phyloP scores from a whole-genome alignment of 2,329 filamentous ascomycete species.

The Colletotrichum neosansevieriae region DNA sequence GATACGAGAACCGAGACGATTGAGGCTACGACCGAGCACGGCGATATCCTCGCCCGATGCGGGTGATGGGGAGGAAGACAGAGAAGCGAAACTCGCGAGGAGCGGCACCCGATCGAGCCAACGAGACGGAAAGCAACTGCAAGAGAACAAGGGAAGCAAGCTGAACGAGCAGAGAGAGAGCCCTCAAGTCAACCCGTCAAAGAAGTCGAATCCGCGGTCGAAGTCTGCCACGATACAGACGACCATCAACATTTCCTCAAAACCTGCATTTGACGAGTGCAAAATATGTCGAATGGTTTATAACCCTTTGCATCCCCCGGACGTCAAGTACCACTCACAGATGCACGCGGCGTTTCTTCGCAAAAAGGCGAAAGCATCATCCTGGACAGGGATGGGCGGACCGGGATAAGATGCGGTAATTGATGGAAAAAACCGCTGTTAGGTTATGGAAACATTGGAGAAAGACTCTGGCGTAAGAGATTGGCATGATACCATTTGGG shows the following conservation, averaged over 20 bases:
- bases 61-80: background rate
- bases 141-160: conserved; percentile 4
- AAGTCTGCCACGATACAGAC: conserved; percentile 52
- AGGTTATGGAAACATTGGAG: background rate
- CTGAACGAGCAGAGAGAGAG: background rate
- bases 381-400: background rate
- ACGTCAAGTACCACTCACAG: conserved; percentile 57
- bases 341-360: conserved; percentile 46
- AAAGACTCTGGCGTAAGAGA: background rate
- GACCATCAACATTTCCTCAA: conserved; percentile 57
- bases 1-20: conserved; percentile 38
- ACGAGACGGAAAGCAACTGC: background rate
- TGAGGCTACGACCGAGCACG: conserved; percentile 36
- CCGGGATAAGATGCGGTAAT: background rate
- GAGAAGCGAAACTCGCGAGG: background rate
- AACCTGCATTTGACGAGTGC: conserved; percentile 58
- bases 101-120: background rate
- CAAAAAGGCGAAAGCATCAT: background rate
- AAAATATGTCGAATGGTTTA: conserved; percentile 57
- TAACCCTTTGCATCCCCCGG: conserved; percentile 58
- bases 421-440: background rate
- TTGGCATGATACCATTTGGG: background rate
- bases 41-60: conserved; percentile 16
- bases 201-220: conserved; percentile 4
- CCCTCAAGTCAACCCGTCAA: background rate